These are phyloP conservation scores for Aphanomyces stellatus DNA, from an alignment of 352 stramenopile genomes.

Conservation along the genomic window DNA sequence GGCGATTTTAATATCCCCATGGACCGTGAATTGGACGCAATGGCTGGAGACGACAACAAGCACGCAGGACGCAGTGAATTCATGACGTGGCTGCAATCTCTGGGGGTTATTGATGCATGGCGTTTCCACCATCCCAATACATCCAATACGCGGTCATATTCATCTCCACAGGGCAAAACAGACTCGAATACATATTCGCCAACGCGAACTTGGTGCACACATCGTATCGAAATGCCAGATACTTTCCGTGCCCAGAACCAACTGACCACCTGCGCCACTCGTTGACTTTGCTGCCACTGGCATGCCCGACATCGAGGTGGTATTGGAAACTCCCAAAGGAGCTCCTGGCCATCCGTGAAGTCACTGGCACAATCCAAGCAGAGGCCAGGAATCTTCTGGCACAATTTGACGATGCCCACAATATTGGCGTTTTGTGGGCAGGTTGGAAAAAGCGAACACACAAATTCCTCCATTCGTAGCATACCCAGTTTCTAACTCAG, in stretches of 20 bases:
- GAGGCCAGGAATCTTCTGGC: background rate
- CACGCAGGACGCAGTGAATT: background rate
- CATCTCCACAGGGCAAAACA: constrained; percentile 13
- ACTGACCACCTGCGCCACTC: background rate
- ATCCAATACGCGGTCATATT: background rate
- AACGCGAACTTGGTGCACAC: background rate
- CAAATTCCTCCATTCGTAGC: background rate
- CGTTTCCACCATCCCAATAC: constrained; percentile 17
- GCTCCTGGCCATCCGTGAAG: background rate
- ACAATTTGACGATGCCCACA: background rate
- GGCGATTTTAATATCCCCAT: background rate
- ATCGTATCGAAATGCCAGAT: background rate
- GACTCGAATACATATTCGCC: constrained; percentile 24
- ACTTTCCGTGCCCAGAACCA: constrained; percentile 6
- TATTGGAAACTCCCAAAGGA: constrained; percentile 3
- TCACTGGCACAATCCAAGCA: background rate
- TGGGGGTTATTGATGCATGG: constrained; percentile 22
- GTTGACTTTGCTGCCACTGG: background rate
- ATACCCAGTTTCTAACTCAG: background rate
- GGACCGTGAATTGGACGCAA: background rate
- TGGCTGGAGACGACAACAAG: background rate
- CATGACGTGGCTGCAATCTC: constrained; percentile 6
- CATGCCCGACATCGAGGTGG: background rate
- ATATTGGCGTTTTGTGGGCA: constrained; percentile 2
- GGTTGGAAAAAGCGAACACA: background rate